phyloP scores from a whole-genome alignment of 2,329 filamentous ascomycete genomes.

The Aspergillus uvarum region DNA sequence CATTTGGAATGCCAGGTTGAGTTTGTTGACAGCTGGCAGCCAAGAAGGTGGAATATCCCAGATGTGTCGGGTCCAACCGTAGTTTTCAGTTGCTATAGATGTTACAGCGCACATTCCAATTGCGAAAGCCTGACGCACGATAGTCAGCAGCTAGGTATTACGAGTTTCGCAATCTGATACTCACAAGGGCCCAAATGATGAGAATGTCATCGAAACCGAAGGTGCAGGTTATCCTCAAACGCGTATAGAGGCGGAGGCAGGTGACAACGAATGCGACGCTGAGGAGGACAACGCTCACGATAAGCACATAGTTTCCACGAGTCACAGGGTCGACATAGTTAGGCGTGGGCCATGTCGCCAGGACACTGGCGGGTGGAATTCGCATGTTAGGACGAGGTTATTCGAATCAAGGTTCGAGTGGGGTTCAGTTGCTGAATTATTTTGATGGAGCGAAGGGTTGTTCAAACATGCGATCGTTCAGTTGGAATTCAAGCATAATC shows the following conservation, averaged over 20 bases:
- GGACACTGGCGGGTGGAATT: constrained; percentile 43
- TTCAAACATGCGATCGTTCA: not conserved
- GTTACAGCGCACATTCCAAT: constrained; percentile 37
- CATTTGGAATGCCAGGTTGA: constrained; percentile 39
- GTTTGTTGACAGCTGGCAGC: constrained; percentile 34
- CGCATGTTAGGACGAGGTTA: constrained; percentile 30
- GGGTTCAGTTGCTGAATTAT: not conserved
- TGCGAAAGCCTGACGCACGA: constrained; percentile 29
- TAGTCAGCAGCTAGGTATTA: not conserved
- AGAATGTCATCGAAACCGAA: constrained; percentile 50
- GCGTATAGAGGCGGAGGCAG: constrained; percentile 48
- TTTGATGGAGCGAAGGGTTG: not conserved
- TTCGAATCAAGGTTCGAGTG: not conserved
- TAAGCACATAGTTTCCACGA: constrained; percentile 45
- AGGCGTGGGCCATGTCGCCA: constrained; percentile 47
- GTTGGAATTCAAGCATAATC: constrained; percentile 8
- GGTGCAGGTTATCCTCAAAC: constrained; percentile 46
- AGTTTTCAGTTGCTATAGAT: constrained; percentile 34
- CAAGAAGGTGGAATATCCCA: constrained; percentile 40
- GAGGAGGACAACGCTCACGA: constrained; percentile 44
- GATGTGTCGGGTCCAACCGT: constrained; percentile 42
- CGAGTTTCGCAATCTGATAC: not conserved
- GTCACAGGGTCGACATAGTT: constrained; percentile 50
- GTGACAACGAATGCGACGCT: constrained; percentile 43
- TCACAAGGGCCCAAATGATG: constrained; percentile 45